A percentile compares a stretch with the other conserved stretches of the same genome.
Evolutionary conservation across 768 basidiomycete species (phyloP).

Genomic region (Tubosaeta sp.): DNA sequence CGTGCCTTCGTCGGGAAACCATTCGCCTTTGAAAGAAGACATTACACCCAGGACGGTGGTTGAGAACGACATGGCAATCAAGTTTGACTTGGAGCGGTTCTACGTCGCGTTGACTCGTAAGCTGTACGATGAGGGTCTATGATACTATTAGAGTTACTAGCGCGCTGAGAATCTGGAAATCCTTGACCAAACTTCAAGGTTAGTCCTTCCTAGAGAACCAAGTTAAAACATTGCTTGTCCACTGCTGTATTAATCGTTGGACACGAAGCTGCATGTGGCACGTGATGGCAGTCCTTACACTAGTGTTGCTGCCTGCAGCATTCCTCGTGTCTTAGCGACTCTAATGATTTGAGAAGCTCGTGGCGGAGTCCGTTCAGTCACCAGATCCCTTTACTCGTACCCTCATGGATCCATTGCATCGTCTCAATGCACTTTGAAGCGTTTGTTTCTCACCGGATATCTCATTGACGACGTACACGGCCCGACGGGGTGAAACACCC

Average conservation of each 20-base stretch:
- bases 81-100: constrained; percentile 82
- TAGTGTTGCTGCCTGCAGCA: no score
- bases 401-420: not conserved
- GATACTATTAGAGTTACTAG: constrained; percentile 7
- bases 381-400: no score
- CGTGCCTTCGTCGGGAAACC: constrained; percentile 40
- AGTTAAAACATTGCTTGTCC: no score
- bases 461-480: not conserved
- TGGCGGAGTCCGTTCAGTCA: no score
- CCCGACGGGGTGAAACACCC: not conserved
- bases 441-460: not conserved
- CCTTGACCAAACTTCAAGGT: no score
- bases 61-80: constrained; percentile 53
- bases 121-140: constrained; percentile 90
- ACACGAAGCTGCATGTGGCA: no score
- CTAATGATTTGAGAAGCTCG: no score
- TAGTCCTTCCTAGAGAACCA: no score
- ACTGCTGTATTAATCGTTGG: no score
- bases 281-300: no score
- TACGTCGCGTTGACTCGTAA: constrained; percentile 87
- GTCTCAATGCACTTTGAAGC: constrained; percentile 7
- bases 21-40: constrained; percentile 20
- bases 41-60: constrained; percentile 19
- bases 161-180: no score
- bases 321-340: no score